Conservation (phyloP, 116 monocot genomes). For the Papilionanthe hybrid region DNA sequence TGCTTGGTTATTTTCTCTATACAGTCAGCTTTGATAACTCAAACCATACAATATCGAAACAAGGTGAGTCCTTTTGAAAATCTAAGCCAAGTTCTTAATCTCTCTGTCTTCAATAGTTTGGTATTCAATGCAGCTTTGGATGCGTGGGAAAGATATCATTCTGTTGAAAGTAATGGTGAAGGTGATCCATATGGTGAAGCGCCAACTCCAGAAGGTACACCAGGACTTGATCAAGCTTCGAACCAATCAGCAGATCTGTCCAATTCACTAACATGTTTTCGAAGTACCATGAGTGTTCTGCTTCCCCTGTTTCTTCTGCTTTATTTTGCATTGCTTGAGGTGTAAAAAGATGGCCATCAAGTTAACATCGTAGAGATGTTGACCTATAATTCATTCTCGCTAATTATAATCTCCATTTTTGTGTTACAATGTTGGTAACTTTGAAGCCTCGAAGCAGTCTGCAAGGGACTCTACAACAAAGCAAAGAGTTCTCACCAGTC, state of each 20-base stretch:
- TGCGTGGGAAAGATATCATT: slow-evolving; percentile 35
- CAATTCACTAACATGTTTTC: not conserved
- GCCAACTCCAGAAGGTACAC: slow-evolving; percentile 20
- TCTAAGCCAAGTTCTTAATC: not conserved
- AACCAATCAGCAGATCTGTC: slow-evolving; percentile 18
- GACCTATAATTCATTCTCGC: no score
- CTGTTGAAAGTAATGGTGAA: slow-evolving; percentile 6
- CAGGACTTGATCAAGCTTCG: slow-evolving; percentile 19
- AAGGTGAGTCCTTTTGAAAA: slow-evolving; percentile 31
- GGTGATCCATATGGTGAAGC: slow-evolving; percentile 16
- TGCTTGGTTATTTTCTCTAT: slow-evolving; percentile 79
- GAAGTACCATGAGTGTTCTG: not conserved
- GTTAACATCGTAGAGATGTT: no score
- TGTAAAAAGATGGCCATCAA: no score
- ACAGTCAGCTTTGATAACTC: slow-evolving; percentile 62
- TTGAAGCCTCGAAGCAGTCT: no score
- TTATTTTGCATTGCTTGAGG: not conserved
- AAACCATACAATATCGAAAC: slow-evolving; percentile 44
- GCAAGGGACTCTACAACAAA: no score
- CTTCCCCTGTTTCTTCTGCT: not conserved
- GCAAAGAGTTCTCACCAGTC: no score
- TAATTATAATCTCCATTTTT: no score
- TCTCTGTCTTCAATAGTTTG: not conserved
- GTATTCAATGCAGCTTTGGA: slow-evolving; percentile 39
- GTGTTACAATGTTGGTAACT: no score